Conservation (phyloP, 1,284 basidiomycete species). For the Microbotryum violaceum region DNA sequence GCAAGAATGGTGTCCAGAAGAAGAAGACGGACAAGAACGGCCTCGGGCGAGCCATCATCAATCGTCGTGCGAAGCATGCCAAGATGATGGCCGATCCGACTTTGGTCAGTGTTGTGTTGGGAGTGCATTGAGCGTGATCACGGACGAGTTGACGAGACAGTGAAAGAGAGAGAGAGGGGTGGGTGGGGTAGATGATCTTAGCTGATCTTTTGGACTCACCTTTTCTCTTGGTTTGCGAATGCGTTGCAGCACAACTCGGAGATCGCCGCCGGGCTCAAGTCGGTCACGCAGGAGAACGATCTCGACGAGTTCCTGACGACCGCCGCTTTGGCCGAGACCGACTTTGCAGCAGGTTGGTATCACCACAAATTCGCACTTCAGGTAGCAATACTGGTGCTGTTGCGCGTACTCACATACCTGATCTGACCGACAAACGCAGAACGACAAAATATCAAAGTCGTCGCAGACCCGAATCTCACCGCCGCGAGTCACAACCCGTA, state of each 20-base stretch:
- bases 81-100: conserved; percentile 61
- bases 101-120: conserved; percentile 50
- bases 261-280: conserved; percentile 66
- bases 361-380: not conserved
- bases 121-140: too few relatives aligned
- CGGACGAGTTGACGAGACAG: too few relatives aligned
- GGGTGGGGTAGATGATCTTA: not conserved
- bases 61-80: conserved; percentile 75
- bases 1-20: conserved; percentile 30
- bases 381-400: not conserved
- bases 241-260: conserved; percentile 65
- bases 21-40: conserved; percentile 48
- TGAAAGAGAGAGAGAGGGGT: too few relatives aligned
- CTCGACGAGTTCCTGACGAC: conserved; percentile 94
- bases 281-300: conserved; percentile 92
- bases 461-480: conserved; percentile 55
- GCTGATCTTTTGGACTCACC: not conserved
- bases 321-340: conserved; percentile 84
- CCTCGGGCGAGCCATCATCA: conserved; percentile 83
- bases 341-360: conserved; percentile 86
- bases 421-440: conserved; percentile 48
- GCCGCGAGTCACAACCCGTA: conserved; percentile 65
- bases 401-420: not conserved
- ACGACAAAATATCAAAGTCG: conserved; percentile 82
- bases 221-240: too few relatives aligned